phyloP scores from a whole-genome alignment of 768 basidiomycete genomes.

The Agaricus subrufescens region DNA sequence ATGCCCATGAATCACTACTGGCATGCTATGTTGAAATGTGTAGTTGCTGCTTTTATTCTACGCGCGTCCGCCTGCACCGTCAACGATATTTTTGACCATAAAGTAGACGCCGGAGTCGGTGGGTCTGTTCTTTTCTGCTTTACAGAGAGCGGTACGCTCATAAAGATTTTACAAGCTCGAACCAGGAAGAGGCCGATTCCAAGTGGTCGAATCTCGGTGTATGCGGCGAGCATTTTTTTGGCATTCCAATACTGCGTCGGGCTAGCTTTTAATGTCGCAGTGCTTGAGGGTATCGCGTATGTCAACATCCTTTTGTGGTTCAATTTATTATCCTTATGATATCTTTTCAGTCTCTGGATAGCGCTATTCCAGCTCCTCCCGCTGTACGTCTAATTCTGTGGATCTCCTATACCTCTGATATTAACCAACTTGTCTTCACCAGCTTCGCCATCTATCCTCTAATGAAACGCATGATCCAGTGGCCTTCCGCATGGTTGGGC shows the following conservation, averaged over 20 bases:
- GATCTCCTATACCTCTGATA: neutral
- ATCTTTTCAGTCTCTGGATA: constrained; percentile 29
- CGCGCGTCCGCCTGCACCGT: constrained; percentile 49
- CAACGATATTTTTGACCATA: constrained; percentile 51
- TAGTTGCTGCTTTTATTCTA: constrained; percentile 35
- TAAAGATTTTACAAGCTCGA: constrained; percentile 29
- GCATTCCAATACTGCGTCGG: constrained; percentile 36
- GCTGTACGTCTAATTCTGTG: constrained; percentile 25
- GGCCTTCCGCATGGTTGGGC: constrained; percentile 62
- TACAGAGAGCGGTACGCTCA: neutral
- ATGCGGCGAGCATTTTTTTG: constrained; percentile 34
- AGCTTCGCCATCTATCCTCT: constrained; percentile 47
- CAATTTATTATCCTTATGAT: constrained; percentile 10
- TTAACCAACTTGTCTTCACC: neutral
- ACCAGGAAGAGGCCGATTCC: constrained; percentile 44
- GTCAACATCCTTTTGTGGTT: constrained; percentile 8
- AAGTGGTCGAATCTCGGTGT: constrained; percentile 42
- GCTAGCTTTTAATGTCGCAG: constrained; percentile 31
- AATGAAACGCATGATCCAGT: constrained; percentile 51
- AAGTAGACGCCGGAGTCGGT: constrained; percentile 52
- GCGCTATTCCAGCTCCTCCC: constrained; percentile 43
- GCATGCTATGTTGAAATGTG: constrained; percentile 25
- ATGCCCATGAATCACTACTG: constrained; percentile 28
- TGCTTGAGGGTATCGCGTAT: constrained; percentile 28
- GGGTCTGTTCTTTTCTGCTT: constrained; percentile 10